Evolutionary conservation across 139 green algal species (phyloP).

Genomic region (Haematococcus sp.): DNA sequence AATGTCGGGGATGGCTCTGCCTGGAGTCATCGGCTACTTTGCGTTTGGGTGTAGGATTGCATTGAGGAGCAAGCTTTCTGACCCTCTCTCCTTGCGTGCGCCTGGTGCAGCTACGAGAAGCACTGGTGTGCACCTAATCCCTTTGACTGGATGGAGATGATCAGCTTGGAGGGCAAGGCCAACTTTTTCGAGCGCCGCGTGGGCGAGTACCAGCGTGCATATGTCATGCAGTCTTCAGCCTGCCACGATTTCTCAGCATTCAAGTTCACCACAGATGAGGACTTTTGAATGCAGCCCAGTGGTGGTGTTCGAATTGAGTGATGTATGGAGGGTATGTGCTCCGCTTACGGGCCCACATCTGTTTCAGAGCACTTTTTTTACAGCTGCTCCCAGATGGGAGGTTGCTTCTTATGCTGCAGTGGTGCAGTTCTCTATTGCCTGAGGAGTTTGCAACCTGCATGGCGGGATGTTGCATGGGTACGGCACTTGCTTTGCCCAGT

Average conservation of each 20-base stretch:
- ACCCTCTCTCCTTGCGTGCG: neutral
- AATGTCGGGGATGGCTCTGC: neutral
- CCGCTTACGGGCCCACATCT: too few relatives aligned
- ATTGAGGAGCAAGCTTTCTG: neutral
- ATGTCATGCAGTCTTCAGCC: neutral
- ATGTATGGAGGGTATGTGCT: too few relatives aligned
- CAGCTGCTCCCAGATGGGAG: too few relatives aligned
- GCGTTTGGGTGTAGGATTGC: too few relatives aligned
- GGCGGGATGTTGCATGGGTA: too few relatives aligned
- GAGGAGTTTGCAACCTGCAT: too few relatives aligned
- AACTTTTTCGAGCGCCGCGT: constrained; percentile 98
- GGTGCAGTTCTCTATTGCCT: too few relatives aligned
- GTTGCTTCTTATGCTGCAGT: too few relatives aligned
- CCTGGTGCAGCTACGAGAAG: constrained; percentile 44
- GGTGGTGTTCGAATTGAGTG: too few relatives aligned
- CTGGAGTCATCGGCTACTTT: neutral
- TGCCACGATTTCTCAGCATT: neutral
- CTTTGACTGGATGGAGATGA: constrained; percentile 97
- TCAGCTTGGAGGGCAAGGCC: constrained; percentile 85
- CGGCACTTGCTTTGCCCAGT: too few relatives aligned
- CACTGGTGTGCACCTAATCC: constrained; percentile 81
- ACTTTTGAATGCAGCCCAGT: too few relatives aligned
- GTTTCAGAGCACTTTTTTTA: too few relatives aligned
- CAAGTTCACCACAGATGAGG: constrained; percentile 11
- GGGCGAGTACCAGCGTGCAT: constrained; percentile 84